A percentile compares a stretch with the other conserved stretches of the same genome.
These are phyloP conservation scores for Lepidium campestre DNA, from an alignment of 441 rosid species.

Conservation along the genomic window DNA sequence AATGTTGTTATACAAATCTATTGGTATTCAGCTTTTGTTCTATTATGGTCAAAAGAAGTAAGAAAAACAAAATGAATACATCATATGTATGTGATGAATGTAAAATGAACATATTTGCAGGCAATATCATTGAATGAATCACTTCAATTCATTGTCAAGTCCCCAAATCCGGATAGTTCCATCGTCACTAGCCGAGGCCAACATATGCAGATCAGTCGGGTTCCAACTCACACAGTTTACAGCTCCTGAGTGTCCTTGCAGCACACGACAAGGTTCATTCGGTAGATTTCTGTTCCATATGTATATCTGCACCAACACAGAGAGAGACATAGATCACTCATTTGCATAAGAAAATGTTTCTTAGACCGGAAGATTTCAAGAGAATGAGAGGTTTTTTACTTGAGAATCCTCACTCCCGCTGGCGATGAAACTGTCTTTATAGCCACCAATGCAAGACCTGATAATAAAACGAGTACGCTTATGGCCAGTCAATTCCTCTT, in stretches of 20 bases:
- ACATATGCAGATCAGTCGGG: slow-evolving; percentile 57
- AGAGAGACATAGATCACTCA: not conserved
- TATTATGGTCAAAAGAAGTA: not conserved
- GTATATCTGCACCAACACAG: slow-evolving; percentile 41
- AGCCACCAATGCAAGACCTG: slow-evolving; percentile 69
- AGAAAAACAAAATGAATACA: not conserved
- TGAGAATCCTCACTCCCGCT: slow-evolving; percentile 76
- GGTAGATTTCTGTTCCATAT: slow-evolving; percentile 39
- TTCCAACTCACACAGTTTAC: slow-evolving; percentile 74
- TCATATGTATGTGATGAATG: not conserved
- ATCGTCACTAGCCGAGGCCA: slow-evolving; percentile 73
- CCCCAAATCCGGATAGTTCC: slow-evolving; percentile 72
- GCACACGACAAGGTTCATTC: slow-evolving; percentile 22
- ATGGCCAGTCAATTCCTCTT: slow-evolving; percentile 32
- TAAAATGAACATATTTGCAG: not conserved
- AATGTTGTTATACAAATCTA: not conserved
- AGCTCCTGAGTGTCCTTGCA: slow-evolving; percentile 64
- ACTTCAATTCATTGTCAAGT: slow-evolving; percentile 22
- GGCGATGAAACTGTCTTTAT: slow-evolving; percentile 47
- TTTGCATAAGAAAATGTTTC: not conserved
- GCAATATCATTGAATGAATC: not conserved
- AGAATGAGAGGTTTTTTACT: slow-evolving; percentile 27
- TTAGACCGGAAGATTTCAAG: too few relatives aligned
- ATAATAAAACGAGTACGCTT: slow-evolving; percentile 57
- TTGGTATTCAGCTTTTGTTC: not conserved